These are phyloP conservation scores for Dalbergia oliveri DNA, from an alignment of 306 rosid species.

Conservation along the genomic window DNA sequence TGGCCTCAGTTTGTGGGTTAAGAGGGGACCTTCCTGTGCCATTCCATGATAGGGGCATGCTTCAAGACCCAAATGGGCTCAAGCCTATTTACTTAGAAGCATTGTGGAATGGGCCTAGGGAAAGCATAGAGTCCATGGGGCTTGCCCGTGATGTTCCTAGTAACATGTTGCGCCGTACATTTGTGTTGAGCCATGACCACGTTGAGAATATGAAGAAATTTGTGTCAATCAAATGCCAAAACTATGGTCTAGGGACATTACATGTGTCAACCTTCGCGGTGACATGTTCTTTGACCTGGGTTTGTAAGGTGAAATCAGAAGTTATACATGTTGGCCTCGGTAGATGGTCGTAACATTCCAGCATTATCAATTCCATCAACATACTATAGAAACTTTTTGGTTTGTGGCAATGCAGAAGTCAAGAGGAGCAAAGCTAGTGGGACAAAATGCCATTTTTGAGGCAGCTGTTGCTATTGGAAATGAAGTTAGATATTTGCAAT, in stretches of 20 bases:
- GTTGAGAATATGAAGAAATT: conserved; percentile 40
- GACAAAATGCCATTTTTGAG: conserved; percentile 42
- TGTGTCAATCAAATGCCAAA: conserved; percentile 4
- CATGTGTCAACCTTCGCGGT: conserved; percentile 40
- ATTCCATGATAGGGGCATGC: conserved; percentile 18
- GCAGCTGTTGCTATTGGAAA: conserved; percentile 50
- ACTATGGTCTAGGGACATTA: background rate
- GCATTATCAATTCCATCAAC: conserved; percentile 39
- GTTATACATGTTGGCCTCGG: conserved; percentile 29
- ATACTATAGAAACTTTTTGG: conserved; percentile 56
- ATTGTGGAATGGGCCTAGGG: background rate
- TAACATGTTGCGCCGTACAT: conserved; percentile 7
- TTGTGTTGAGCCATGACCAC: conserved; percentile 23
- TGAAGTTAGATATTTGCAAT: conserved; percentile 29
- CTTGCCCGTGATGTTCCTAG: background rate
- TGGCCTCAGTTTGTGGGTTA: conserved; percentile 34
- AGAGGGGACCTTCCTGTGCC: conserved; percentile 33
- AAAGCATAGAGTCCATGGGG: background rate
- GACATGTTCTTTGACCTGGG: conserved; percentile 43
- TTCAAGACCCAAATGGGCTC: conserved; percentile 25
- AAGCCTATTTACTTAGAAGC: background rate
- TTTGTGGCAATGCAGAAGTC: background rate
- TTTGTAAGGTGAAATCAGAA: conserved; percentile 39
- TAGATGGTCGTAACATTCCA: conserved; percentile 48
- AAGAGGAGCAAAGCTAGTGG: conserved; percentile 42